Percentiles rank a stretch among this genome's conserved stretches.
Evolutionary conservation across 768 basidiomycete genomes (phyloP).

Genomic region (Tricholoma terreum): DNA sequence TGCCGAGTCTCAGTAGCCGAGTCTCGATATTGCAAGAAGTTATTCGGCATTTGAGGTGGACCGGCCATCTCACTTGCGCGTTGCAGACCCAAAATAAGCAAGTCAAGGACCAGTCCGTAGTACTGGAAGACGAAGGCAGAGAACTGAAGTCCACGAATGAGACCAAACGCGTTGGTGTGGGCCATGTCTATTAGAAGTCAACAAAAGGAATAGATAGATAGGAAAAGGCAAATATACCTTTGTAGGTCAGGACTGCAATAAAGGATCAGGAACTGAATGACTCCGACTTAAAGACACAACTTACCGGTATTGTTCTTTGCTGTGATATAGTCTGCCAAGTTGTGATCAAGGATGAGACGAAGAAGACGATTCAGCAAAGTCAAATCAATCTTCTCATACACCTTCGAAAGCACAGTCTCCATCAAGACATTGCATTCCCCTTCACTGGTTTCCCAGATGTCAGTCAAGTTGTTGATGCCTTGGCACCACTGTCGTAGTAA

Average conservation of each 20-base stretch:
- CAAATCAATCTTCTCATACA: constrained; percentile 98
- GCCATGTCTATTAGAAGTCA: constrained; percentile 67
- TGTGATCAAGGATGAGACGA: constrained; percentile 96
- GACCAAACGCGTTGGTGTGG: constrained; percentile 94
- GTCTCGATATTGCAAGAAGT: constrained; percentile 96
- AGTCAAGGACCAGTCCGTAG: constrained; percentile 92
- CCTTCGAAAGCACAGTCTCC: constrained; percentile 97
- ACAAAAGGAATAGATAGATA: neutral
- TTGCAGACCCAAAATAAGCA: constrained; percentile 95
- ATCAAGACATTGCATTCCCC: constrained; percentile 98
- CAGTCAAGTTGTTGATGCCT: constrained; percentile 97
- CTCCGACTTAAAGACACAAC: constrained; percentile 8
- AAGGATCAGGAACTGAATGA: neutral
- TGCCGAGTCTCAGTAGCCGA: constrained; percentile 93
- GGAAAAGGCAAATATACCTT: constrained; percentile 38
- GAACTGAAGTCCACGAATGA: constrained; percentile 97
- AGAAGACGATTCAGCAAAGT: constrained; percentile 94
- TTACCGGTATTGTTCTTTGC: constrained; percentile 93
- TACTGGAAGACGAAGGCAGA: constrained; percentile 99
- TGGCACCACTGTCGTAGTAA: constrained; percentile 73
- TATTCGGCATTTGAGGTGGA: constrained; percentile 95
- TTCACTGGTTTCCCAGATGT: constrained; percentile 97
- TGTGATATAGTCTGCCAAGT: constrained; percentile 98
- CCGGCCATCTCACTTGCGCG: constrained; percentile 99
- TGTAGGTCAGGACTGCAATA: constrained; percentile 74